Evolutionary conservation across 2,329 filamentous ascomycete species (phyloP).

Genomic region (Phyllosticta citrichinensis): DNA sequence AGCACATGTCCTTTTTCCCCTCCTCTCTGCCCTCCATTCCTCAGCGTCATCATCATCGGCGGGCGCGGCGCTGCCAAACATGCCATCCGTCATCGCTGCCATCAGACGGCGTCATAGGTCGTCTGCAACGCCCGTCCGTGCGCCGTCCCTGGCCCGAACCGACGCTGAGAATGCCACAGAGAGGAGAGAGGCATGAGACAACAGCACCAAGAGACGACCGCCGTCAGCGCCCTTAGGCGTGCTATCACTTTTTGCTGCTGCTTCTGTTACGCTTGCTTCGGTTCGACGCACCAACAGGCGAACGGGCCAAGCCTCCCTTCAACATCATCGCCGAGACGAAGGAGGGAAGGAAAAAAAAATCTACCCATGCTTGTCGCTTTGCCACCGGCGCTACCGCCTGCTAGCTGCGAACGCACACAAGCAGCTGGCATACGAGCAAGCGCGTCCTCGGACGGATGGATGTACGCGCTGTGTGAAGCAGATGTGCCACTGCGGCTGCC

Average conservation of each 20-base stretch:
- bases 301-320: neutral
- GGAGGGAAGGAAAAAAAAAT: neutral
- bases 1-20: neutral
- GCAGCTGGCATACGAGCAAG: neutral
- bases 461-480: neutral
- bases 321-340: neutral
- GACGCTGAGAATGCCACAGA: neutral
- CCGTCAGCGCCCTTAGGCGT: neutral
- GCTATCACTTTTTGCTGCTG: neutral
- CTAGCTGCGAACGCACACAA: neutral
- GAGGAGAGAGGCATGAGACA: neutral
- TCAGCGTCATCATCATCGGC: neutral
- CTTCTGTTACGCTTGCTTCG: neutral
- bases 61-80: neutral
- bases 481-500: neutral
- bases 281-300: neutral
- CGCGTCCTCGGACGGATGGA: too few species aligned
- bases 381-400: neutral
- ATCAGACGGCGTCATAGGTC: neutral
- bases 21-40: neutral
- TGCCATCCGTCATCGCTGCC: neutral
- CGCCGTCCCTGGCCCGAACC: neutral
- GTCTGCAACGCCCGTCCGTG: neutral
- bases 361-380: neutral
- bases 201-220: neutral